Evolutionary conservation across 108 stramenopile species (phyloP).

Genomic region (Pseudonitzschia pungens): DNA sequence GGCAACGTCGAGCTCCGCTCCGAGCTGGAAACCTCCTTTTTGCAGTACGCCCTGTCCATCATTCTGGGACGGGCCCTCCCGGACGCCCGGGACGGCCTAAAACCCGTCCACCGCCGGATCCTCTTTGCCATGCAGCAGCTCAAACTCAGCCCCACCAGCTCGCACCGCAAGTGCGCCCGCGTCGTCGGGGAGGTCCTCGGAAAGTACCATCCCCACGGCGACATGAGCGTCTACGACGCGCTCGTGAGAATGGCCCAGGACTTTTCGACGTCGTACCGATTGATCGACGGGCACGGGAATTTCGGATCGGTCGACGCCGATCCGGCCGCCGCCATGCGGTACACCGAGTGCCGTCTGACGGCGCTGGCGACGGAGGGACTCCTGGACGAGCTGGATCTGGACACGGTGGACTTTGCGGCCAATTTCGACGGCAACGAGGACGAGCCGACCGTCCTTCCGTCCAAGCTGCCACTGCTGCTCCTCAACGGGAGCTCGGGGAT

Average conservation of each 20-base stretch:
- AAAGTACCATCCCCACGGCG: constrained; percentile 92
- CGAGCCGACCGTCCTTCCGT: constrained; percentile 92
- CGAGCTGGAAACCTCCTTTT: constrained; percentile 75
- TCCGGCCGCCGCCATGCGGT: constrained; percentile 97
- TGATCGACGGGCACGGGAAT: constrained; percentile 96
- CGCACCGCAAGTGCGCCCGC: constrained; percentile 96
- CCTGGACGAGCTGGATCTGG: constrained; percentile 75
- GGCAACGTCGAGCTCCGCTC: constrained; percentile 61
- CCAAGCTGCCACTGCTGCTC: constrained; percentile 87
- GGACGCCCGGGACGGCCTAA: constrained; percentile 95
- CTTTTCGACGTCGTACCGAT: constrained; percentile 81
- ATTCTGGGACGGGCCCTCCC: constrained; percentile 95
- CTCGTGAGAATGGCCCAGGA: constrained; percentile 94
- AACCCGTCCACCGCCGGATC: constrained; percentile 96
- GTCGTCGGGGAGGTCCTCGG: constrained; percentile 96
- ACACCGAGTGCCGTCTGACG: constrained; percentile 93
- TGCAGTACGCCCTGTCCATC: constrained; percentile 93
- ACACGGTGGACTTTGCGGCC: constrained; percentile 84
- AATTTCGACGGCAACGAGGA: constrained; percentile 95
- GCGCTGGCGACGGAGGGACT: constrained; percentile 71
- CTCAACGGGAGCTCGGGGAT: constrained; percentile 94
- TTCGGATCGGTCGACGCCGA: constrained; percentile 95
- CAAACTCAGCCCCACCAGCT: constrained; percentile 56
- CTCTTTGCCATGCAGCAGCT: constrained; percentile 93
- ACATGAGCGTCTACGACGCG: constrained; percentile 95